These are phyloP conservation scores for Stachybotrys chlorohalonatus DNA, from an alignment of 2,329 filamentous ascomycete genomes.

Conservation along the genomic window DNA sequence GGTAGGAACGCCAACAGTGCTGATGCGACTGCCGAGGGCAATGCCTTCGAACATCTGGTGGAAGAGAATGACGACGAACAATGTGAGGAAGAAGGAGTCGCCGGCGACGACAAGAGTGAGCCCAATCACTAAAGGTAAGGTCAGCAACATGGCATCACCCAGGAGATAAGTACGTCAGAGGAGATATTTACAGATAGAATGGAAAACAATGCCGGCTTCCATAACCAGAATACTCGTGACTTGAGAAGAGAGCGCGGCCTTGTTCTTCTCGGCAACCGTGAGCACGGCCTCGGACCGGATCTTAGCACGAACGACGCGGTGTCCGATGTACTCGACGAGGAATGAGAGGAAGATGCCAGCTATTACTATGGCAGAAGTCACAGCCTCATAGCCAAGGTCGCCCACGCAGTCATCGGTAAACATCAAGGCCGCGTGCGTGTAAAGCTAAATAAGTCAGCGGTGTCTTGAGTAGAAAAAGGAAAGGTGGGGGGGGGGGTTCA, in stretches of 20 bases:
- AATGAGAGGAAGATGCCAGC: slow-evolving; percentile 67
- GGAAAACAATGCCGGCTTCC: slow-evolving; percentile 67
- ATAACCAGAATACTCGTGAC: slow-evolving; percentile 59
- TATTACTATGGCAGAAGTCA: slow-evolving; percentile 63
- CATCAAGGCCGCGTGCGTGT: slow-evolving; percentile 65
- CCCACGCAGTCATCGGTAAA: slow-evolving; percentile 63
- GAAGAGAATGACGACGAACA: slow-evolving; percentile 64
- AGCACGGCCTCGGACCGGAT: slow-evolving; percentile 15
- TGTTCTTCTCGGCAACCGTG: slow-evolving; percentile 13
- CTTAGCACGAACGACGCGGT: slow-evolving; percentile 42
- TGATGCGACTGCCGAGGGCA: slow-evolving; percentile 63
- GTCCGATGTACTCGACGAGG: slow-evolving; percentile 57
- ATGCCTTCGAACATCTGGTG: slow-evolving; percentile 74
- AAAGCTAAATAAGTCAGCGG: slow-evolving; percentile 40
- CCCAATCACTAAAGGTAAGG: slow-evolving; percentile 42
- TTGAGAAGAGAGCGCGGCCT: slow-evolving; percentile 25
- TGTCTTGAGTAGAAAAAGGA: background rate
- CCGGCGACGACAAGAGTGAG: slow-evolving; percentile 53
- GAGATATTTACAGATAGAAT: slow-evolving; percentile 50
- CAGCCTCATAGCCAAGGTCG: slow-evolving; percentile 57
- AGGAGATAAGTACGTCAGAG: background rate
- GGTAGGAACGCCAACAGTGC: slow-evolving; percentile 38
- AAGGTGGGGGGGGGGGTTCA: background rate
- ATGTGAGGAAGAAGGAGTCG: slow-evolving; percentile 45
- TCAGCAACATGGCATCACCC: background rate